Base-by-base conservation (phyloP, 2,329 filamentous ascomycete genomes). In the Ascocoryne sarcoides region DNA sequence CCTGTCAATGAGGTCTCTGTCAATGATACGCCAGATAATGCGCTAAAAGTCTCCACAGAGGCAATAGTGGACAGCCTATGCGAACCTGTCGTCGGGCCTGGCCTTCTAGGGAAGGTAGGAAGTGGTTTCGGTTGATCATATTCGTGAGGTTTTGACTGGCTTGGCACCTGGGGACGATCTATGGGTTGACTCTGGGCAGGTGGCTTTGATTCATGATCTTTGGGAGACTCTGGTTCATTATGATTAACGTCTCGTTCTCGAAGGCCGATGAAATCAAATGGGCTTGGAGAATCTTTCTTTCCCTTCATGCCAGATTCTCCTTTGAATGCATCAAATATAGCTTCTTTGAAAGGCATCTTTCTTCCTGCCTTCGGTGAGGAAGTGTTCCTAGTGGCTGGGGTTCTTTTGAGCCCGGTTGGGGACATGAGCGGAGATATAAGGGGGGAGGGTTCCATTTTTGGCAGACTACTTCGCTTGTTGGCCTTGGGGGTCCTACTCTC, bases 321-420 rank as follows among this genome's bases (percentile, higher is more conserved):
- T 29, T 70, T 69, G 51, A 82, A 81, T 3, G 76, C 77, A 45
- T 77, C 75, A 39, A 72, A 73, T 7, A 82, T 60, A 33, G 70
- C 68, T 30, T 78, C 76, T 16, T 76, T 68, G 39, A 81, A 65
- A 0, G 70, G 71, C 26, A 65, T 66, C 53, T 71, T 77, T 10
- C 54, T 53, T 2, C 53, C 59, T 0, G 65, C 47, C 52, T 72
- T 79, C 1, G 74, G 68, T 4, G 73, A 69, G 1, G 71, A 62
- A 2, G 50, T 31, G 42, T 64, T 65, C 48, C 74, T 68, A 20
- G 70, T 77, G 16, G 77, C 76, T 32, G 67, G 66, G 35, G 70
- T 75, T 51, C 77, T 67, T 58, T 67, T 75, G 18, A 81, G 58
- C 1, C 67, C 67, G 2, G 56, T 46, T 10, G 61, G 55, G 28